A percentile compares a stretch with the other conserved stretches of the same genome.
Evolutionary conservation across 75 land plant genomes (phyloP).

Genomic region (Pseudotsuga menziesii): DNA sequence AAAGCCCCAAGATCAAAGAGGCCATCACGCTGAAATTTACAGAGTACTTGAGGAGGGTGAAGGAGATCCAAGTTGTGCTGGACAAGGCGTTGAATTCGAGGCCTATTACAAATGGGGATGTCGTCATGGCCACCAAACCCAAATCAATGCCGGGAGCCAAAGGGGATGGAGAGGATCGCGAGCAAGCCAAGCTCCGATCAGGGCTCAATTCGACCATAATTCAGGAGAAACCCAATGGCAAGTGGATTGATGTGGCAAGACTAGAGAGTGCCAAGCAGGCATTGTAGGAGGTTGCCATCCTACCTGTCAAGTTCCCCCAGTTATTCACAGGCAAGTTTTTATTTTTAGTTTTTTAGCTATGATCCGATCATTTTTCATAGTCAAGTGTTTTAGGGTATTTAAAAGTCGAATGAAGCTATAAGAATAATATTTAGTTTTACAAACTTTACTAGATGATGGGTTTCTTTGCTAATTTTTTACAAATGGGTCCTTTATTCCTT

Average conservation of each 20-base stretch:
- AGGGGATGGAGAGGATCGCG: slow-evolving; percentile 79
- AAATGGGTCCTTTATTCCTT: too few species aligned
- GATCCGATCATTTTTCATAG: too few species aligned
- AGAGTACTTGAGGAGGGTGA: slow-evolving; percentile 91
- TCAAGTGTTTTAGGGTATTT: too few species aligned
- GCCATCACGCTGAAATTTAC: slow-evolving; percentile 98
- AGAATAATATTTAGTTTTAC: too few species aligned
- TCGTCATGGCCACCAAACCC: slow-evolving; percentile 72
- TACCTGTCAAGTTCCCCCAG: slow-evolving; percentile 97
- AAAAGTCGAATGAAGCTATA: too few species aligned
- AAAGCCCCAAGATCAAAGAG: slow-evolving; percentile 96
- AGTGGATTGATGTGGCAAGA: slow-evolving; percentile 93
- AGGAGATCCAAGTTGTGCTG: slow-evolving; percentile 92
- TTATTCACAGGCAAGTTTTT: slow-evolving; percentile 74
- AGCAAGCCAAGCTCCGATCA: slow-evolving; percentile 80
- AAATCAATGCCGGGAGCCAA: slow-evolving; percentile 69
- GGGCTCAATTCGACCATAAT: slow-evolving; percentile 91
- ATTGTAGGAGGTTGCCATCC: slow-evolving; percentile 90
- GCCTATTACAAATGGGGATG: slow-evolving; percentile 71
- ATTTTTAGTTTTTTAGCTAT: too few species aligned
- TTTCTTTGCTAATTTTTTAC: too few species aligned
- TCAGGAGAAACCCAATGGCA: slow-evolving; percentile 83
- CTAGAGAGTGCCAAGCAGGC: slow-evolving; percentile 97
- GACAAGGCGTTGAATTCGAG: slow-evolving; percentile 67
- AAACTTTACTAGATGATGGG: too few species aligned